Evolutionary conservation across 768 basidiomycete species (phyloP), one percentile per base, ranked within the genome.

Genomic region (Artomyces pyxidatus): DNA sequence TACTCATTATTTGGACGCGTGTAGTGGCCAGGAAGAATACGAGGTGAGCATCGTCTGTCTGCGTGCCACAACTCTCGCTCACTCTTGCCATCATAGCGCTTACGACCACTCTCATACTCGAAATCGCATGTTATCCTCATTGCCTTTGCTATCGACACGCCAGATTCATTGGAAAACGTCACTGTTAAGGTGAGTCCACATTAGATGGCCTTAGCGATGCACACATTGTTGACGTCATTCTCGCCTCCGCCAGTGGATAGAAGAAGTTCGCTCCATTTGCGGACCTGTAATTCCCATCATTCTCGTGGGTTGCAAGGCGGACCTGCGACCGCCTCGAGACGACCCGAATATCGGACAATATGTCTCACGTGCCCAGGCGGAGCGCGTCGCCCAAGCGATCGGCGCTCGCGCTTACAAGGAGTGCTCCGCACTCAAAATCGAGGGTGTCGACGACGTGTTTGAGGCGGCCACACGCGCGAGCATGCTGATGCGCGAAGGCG

Each of bases 91-190:
- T 23, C n/a, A 6, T 62, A 93, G 85, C 85, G 95, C 56, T 74
- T 98, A 60, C 83, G 96, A 58, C 96, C 96, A 41, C 80, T 99
- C 68, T 96, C 93, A 41, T 98, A 98, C 69, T 92, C 93, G 46
- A 91, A 96, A 72, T 96, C 95, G 52, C 96, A 99, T 68, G 90
- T 99, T 61, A 96, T 99, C 63, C 81, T 99, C 56, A 98, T 99
- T 62, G 94, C 94, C 39, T 99, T 94, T 64, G 80, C 91, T 43
- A 82, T 98, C 60, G 95, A 97, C 68, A 92, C 92, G 30, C 92
- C 91, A 21, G 96, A 98, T 69, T 95, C 92, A 32, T 72, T 98
- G 50, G 94, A 98, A 57, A 97, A 98, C 70, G 95, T 98, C 19
- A 77, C 83, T 19, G 83, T 84, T 55, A 98, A 98, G 80, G 93